Evolutionary conservation across 176 grass and related monocot genomes (phyloP), one percentile per base, ranked within the genome.

Genomic region (Eragrostis curvula): DNA sequence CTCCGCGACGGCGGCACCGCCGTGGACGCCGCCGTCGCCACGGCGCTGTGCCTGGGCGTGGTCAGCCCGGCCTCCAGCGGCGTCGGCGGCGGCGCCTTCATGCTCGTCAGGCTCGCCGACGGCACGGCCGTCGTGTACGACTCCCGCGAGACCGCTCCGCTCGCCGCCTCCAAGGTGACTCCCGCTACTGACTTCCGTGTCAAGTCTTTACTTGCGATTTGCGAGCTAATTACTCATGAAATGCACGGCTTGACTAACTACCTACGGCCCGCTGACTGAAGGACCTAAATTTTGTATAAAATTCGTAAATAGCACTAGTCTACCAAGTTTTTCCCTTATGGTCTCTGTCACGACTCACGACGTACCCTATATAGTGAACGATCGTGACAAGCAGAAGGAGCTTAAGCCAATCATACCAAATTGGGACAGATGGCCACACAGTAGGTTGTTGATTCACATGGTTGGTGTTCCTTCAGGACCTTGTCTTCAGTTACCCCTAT

Each of bases 61-160:
- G 92, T 95, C 44, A 98, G 92, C 86, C 90, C 96, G 7, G 96
- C 96, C 1, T 98, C 96, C 36, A 98, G 96, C 81, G 96, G 92
- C 9, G 47, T 95, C 10, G 96, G 96, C 67, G 96, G 96, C 7
- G 96, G 96, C 32, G 90, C 92, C 0, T 98, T 98, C 90, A 98
- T 95, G 96, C 90, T 98, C 25, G 86, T 98, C 30, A 50, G 90
- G 71, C 48, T 89, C 30, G 85, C 86, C 9, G 42, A 83, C 57
- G 96, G 88, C 63, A 71, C 74, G 5, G 67, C 92, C 28, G 69
- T 58, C 71, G 84, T 83, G 7, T 95, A 95, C 49, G 92, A 98
- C 47, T 86, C 84, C 81, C 77, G 92, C 59, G 96, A 98, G 85
- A 95, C 86, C 5, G 96, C 96, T n/a, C 96, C 96, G 2, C 66